Evolutionary conservation across 768 basidiomycete genomes (phyloP).

Genomic region (Lentinula sp.): DNA sequence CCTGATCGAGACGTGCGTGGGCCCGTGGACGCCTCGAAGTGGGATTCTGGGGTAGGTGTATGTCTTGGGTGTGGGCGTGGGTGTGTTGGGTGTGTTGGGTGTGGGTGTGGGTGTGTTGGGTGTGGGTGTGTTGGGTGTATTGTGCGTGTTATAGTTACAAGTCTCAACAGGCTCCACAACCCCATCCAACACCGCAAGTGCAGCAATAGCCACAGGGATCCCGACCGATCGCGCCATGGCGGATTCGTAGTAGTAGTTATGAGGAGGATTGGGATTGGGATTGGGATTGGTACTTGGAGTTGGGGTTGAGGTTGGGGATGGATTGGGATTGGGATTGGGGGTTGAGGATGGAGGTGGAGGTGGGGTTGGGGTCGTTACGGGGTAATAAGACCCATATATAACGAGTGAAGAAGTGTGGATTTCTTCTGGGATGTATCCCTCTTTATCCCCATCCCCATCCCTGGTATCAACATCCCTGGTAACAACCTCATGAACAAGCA

Average conservation of each 20-base stretch:
- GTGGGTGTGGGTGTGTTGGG: background rate
- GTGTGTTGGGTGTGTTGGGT: too few species aligned
- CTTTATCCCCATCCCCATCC: background rate
- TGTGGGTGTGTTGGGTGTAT: too few species aligned
- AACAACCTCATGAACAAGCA: conserved; percentile 80
- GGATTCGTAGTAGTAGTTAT: conserved; percentile 36
- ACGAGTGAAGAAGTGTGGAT: conserved; percentile 65
- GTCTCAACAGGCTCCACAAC: background rate
- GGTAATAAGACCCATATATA: conserved; percentile 39
- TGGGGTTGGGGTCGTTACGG: too few species aligned
- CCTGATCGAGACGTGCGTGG: conserved; percentile 56
- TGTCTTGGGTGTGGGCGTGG: too few species aligned
- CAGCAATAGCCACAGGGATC: conserved; percentile 80
- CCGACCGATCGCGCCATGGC: conserved; percentile 94
- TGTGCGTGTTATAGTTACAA: too few species aligned
- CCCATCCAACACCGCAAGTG: conserved; percentile 65
- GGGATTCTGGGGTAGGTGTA: conserved; percentile 17
- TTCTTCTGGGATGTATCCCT: conserved; percentile 25
- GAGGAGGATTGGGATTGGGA: too few species aligned
- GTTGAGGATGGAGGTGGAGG: too few species aligned
- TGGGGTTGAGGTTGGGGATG: too few species aligned
- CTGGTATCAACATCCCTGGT: conserved; percentile 1
- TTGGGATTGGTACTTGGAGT: too few species aligned
- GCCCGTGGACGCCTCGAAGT: conserved; percentile 63
- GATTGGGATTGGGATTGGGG: too few species aligned